Percentiles rank a stretch among this genome's conserved stretches.
These are phyloP conservation scores for Fusarium sp. DNA, from an alignment of 2,329 filamentous ascomycete species.

Conservation along the genomic window DNA sequence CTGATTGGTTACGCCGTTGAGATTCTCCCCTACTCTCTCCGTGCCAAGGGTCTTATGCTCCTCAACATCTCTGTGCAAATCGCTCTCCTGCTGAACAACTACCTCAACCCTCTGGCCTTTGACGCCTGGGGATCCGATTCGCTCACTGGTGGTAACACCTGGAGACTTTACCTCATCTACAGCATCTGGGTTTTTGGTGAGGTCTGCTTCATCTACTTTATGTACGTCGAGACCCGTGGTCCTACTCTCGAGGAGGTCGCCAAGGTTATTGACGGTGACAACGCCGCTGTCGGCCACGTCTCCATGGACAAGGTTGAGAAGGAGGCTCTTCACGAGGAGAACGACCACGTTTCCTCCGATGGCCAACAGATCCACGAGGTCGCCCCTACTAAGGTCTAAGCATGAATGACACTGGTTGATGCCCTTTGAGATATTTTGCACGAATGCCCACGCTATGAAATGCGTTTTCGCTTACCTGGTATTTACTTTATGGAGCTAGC, in stretches of 20 bases:
- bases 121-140: background rate
- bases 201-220: constrained; percentile 71
- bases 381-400: constrained; percentile 4
- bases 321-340: constrained; percentile 48
- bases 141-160: constrained; percentile 66
- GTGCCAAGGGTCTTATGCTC: constrained; percentile 69
- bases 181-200: constrained; percentile 70
- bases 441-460: background rate
- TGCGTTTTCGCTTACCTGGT: too few relatives aligned
- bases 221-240: constrained; percentile 76
- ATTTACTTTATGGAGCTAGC: background rate
- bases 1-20: constrained; percentile 68
- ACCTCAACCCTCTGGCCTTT: constrained; percentile 42
- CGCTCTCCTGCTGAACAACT: constrained; percentile 69
- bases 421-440: background rate
- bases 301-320: constrained; percentile 66
- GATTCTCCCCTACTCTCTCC: constrained; percentile 67
- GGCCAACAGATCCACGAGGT: constrained; percentile 14
- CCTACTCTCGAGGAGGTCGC: constrained; percentile 72
- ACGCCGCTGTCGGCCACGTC: constrained; percentile 62
- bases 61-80: constrained; percentile 73
- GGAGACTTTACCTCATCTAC: constrained; percentile 75
- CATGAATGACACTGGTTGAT: background rate
- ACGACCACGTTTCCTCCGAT: constrained; percentile 6
- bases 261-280: constrained; percentile 76